phyloP scores from a whole-genome alignment of 1,284 basidiomycete species.

The Vanrija pseudolonga region DNA sequence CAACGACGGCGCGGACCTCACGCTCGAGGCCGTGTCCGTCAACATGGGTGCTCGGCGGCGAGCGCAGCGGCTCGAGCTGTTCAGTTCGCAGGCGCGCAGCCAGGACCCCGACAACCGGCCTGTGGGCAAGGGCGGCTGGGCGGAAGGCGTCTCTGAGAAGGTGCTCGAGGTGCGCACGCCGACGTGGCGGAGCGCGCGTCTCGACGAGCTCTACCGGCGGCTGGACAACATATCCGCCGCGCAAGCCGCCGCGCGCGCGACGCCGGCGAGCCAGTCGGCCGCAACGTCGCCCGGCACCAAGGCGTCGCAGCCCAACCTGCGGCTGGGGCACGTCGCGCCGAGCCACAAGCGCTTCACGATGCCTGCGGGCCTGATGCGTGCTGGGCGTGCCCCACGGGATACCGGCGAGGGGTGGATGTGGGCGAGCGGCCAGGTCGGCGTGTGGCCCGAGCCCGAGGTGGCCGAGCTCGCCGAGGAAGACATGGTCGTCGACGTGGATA shows the following conservation, averaged over 20 bases:
- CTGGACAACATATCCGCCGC: slow-evolving; percentile 30
- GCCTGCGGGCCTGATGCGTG: slow-evolving; percentile 16
- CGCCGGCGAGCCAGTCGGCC: slow-evolving; percentile 10
- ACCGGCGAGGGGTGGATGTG: slow-evolving; percentile 32
- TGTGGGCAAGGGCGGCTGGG: slow-evolving; percentile 63
- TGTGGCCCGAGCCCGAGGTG: slow-evolving; percentile 13
- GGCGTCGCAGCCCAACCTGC: slow-evolving; percentile 1
- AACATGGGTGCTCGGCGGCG: not conserved
- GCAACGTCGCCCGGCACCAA: not conserved
- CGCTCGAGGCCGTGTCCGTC: not conserved
- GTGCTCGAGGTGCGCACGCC: slow-evolving; percentile 66
- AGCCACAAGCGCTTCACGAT: slow-evolving; percentile 29
- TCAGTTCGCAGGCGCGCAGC: not conserved
- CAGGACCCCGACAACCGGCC: slow-evolving; percentile 30
- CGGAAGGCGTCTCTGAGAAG: slow-evolving; percentile 55
- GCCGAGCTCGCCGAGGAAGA: not conserved
- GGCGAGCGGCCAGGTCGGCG: slow-evolving; percentile 16
- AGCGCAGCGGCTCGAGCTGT: slow-evolving; percentile 8
- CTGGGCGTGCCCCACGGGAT: slow-evolving; percentile 23
- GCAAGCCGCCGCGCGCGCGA: slow-evolving; percentile 20
- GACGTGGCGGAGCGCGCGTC: slow-evolving; percentile 38
- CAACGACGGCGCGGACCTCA: not conserved
- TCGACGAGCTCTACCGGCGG: slow-evolving; percentile 34
- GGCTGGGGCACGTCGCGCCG: slow-evolving; percentile 33
- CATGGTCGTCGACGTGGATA: not conserved